Conservation (phyloP, 2,329 filamentous ascomycete species). For the Stemphylium lycopersici region DNA sequence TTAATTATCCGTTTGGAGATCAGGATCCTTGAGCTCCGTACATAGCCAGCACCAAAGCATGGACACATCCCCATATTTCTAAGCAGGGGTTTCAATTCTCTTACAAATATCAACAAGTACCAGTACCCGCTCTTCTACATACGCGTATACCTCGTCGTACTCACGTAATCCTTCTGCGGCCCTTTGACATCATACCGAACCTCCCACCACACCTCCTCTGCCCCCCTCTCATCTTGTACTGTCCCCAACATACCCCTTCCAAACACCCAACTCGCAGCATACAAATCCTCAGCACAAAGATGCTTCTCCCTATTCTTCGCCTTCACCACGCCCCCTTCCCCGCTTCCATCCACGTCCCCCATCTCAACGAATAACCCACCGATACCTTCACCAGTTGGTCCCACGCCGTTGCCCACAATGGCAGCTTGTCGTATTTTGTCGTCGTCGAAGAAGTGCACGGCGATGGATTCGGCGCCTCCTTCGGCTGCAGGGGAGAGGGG, state of each 20-base stretch:
- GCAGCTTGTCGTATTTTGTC: slow-evolving; percentile 7
- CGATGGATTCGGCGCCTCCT: slow-evolving; percentile 2
- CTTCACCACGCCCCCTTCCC: slow-evolving; percentile 30
- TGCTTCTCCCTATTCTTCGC: slow-evolving; percentile 67
- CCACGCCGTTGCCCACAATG: slow-evolving; percentile 11
- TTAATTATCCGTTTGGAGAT: slow-evolving; percentile 93
- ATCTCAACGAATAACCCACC: slow-evolving; percentile 80
- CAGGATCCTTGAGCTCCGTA: slow-evolving; percentile 29
- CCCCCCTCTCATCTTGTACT: slow-evolving; percentile 1
- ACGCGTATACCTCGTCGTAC: slow-evolving; percentile 42
- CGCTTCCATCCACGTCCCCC: slow-evolving; percentile 48
- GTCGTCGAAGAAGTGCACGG: slow-evolving; percentile 27
- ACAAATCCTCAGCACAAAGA: slow-evolving; percentile 74
- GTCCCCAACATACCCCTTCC: slow-evolving; percentile 47
- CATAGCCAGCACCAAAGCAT: no score
- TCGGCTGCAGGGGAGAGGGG: neutral
- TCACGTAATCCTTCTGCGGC: slow-evolving; percentile 51
- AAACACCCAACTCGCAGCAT: slow-evolving; percentile 73
- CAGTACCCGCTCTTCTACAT: neutral
- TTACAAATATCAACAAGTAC: no score
- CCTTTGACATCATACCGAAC: slow-evolving; percentile 49
- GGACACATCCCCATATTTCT: no score
- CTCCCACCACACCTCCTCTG: slow-evolving; percentile 39
- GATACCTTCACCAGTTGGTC: slow-evolving; percentile 52
- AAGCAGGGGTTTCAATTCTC: no score